Conservation (phyloP, 371 early-diverging fungal species). For the Scutellospora calospora region DNA sequence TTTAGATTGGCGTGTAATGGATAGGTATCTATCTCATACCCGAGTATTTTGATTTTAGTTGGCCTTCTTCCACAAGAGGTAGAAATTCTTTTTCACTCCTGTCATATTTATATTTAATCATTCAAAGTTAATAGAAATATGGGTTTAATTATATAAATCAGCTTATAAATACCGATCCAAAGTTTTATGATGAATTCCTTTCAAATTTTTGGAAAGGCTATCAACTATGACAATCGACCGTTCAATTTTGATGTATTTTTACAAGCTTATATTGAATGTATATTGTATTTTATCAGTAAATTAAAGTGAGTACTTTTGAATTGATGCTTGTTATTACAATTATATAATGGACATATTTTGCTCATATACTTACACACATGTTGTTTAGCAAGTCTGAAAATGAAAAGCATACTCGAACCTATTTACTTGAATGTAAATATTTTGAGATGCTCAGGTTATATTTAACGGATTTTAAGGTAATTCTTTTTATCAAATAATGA, state of each 20-base stretch:
- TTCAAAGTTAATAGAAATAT: no score
- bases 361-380: no score
- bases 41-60: constrained; percentile 75
- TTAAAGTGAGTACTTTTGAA: constrained; percentile 54
- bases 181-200: constrained; percentile 69
- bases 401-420: constrained; percentile 1
- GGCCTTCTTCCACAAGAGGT: constrained; percentile 66
- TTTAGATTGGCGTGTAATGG: constrained; percentile 74
- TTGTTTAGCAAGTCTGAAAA: constrained; percentile 33
- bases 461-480: constrained; percentile 33
- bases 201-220: constrained; percentile 73
- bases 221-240: constrained; percentile 60
- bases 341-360: background rate
- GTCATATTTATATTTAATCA: no score
- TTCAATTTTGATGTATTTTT: constrained; percentile 62
- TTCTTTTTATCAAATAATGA: no score
- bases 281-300: constrained; percentile 61
- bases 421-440: constrained; percentile 27
- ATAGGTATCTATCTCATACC: constrained; percentile 67
- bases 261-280: constrained; percentile 69
- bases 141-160: constrained; percentile 16
- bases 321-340: background rate
- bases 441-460: constrained; percentile 30
- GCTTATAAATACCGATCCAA: constrained; percentile 50
- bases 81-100: background rate